Evolutionary conservation across 2,329 filamentous ascomycete species (phyloP), one percentile per base, ranked within the genome.

Genomic region (Capronia coronata): DNA sequence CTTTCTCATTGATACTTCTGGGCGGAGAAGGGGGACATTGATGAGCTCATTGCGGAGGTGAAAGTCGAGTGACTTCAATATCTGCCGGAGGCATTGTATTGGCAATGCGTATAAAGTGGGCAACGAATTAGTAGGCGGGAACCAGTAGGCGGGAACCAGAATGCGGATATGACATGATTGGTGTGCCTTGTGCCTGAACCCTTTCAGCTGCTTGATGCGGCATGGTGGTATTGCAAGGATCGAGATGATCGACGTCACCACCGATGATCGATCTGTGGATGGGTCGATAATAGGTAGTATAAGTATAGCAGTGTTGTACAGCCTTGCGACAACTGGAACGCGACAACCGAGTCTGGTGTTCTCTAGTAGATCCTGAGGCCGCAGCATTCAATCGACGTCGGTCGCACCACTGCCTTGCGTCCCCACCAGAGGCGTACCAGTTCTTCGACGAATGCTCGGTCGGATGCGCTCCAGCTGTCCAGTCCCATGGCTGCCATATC

Each of bases 401-500:
- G 67, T 48, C 71, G 66, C 18, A 75, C 68, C 39, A 64, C 58
- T 6, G 70, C 71, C 29, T 66, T 63, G 14, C 71, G 63, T 16
- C 66, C 66, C 70, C 70, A 75, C 68, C 72, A 75, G 1, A 71
- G 59, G 11, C 53, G 55, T n/a, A 72, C 65, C 25, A 75, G 58
- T 49, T 74, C 69, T 51, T 70, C 65, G 10, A 72, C 67, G 50
- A 75, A 75, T 16, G 66, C 53, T 22, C 69, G 66, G 53, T 75
- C 72, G 2, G 69, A 64, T 13, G 65, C 66, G 48, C 71, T 75
- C 72, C 72, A 75, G 13, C 69, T 64, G 54, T 75, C 72, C 13
- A 75, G 65, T 2, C 72, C 71, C 72, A 75, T 75, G 32, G 68
- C 63, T 13, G 62, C 61, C 64, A 75, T 71, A 54, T 75, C 72